Evolutionary conservation across 2,329 filamentous ascomycete species (phyloP), one percentile per base, ranked within the genome.

Genomic region (Botryotinia calthae): DNA sequence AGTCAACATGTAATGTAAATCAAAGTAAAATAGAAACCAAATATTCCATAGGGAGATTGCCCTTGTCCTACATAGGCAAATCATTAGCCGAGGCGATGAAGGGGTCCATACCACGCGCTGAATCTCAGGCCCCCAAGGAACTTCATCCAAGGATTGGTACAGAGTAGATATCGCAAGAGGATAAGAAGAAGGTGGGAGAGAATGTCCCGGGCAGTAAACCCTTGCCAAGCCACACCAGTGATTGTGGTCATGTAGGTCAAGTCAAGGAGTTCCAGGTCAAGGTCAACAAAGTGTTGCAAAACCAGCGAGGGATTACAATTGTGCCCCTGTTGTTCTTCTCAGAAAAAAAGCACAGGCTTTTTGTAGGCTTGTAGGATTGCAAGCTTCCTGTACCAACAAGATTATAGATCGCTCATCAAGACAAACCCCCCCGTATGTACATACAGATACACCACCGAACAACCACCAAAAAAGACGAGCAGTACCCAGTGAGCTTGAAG

Each of bases 211-310:
- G 42, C 37, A 61, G 56, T n/a, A 61, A 56, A 31, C 67, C 73
- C 72, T 71, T 72, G 68, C 72, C 68, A 69, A 74, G 72, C 72
- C 73, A 74, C 73, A 65, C 72, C 73, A 72, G 51, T 68, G 54
- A 61, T 66, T 46, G 59, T 71, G 59, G 34, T 71, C 61, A 37
- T 28, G 48, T 48, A 46, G 42, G 58, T 40, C 44, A 64, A 63
- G 42, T 65, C 67, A 64, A 69, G 59, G 70, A 74, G 64, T 56
- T 31, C 34, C 46, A 34, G 40, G 63, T 25, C 66, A 46, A 70
- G 54, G 67, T 70, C n/a, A 34, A 46, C 14, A 44, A 44, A 44
- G 22, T 28, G 34, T 16, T 48, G 14, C 54, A 70, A 59, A 59
- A 63, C 63, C 67, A 59, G 58, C 67, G 54, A 70, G 65, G 65